phyloP scores from a whole-genome alignment of 2,329 filamentous ascomycete species.

The Trichoderma sp. region DNA sequence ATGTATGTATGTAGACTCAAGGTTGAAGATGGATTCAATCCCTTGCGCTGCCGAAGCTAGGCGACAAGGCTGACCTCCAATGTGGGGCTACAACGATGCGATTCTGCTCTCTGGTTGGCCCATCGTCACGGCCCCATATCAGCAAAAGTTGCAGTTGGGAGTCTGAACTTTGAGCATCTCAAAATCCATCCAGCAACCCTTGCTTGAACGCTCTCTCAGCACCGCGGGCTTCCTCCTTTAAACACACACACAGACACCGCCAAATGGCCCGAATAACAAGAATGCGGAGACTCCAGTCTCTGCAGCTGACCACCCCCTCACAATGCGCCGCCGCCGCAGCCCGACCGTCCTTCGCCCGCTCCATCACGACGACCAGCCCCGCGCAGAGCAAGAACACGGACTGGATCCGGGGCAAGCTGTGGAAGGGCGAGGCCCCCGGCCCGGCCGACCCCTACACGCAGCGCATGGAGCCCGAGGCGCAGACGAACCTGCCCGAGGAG shows the following conservation, averaged over 20 bases:
- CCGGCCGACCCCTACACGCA: slow-evolving; percentile 46
- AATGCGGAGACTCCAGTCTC: slow-evolving; percentile 41
- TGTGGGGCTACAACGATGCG: slow-evolving; percentile 30
- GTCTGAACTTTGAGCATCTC: background rate
- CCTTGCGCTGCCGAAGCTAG: background rate
- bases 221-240: background rate
- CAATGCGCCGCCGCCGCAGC: slow-evolving; percentile 33
- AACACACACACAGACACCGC: slow-evolving; percentile 25
- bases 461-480: slow-evolving; percentile 36
- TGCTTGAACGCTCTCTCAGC: background rate
- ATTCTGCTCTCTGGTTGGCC: slow-evolving; percentile 37
- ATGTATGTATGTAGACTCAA: too few species aligned
- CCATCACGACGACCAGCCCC: slow-evolving; percentile 43
- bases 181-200: slow-evolving; percentile 8
- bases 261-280: slow-evolving; percentile 50
- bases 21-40: too few species aligned
- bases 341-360: slow-evolving; percentile 37
- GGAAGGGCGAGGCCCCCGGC: slow-evolving; percentile 46
- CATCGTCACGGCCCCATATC: slow-evolving; percentile 1
- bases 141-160: slow-evolving; percentile 30
- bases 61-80: slow-evolving; percentile 8
- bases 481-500: slow-evolving; percentile 40
- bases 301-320: slow-evolving; percentile 36
- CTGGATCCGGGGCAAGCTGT: slow-evolving; percentile 46
- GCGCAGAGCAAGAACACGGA: slow-evolving; percentile 41